Base-by-base conservation (phyloP, 192 early-diverging fungal species). In the Neocallimastix lanati region DNA sequence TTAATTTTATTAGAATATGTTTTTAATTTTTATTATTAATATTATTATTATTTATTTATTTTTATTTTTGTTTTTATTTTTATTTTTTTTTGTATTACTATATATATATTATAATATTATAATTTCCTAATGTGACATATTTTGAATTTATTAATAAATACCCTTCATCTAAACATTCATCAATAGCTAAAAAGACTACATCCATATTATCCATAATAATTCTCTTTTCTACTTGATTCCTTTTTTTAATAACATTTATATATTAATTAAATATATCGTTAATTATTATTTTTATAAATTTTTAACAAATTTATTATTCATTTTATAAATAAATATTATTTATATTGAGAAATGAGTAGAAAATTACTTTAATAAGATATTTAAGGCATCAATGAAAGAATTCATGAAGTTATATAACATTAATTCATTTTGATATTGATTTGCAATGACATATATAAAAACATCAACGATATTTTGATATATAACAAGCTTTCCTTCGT, bases 121-220 rank as follows among this genome's bases (percentile, higher is more conserved):
- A n/a, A n/a, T n/a, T n/a, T n/a, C n/a, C n/a, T n/a, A n/a, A n/a
- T n/a, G n/a, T n/a, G n/a, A n/a, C n/a, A n/a, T n/a, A n/a, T n/a
- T n/a, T n/a, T n/a, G n/a, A n/a, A n/a, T n/a, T 29, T 29, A 76
- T 18, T n/a, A 77, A 4, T 28, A 78, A 77, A 82, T 88, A 95
- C 93, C 94, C 97, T 81, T 96, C 94, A 83, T 99, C 97, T 29
- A 99, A 91, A 37, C 93, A 91, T 82, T 99, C 97, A 85, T 99
- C 97, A 58, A 99, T 84, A 7, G 93, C 92, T 36, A 99, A 89
- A 76, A 94, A 90, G 0, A 96, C 93, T 79, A 96, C 87, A 86
- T 99, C 97, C 37, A 95, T 85, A 86, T 94, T 95, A 83, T 98
- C 95, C 80, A 98, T 83, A 21, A 99, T 86, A 58, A 89, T 87